Evolutionary conservation across 768 basidiomycete genomes (phyloP).

Genomic region (Infundibulicybe gibba): DNA sequence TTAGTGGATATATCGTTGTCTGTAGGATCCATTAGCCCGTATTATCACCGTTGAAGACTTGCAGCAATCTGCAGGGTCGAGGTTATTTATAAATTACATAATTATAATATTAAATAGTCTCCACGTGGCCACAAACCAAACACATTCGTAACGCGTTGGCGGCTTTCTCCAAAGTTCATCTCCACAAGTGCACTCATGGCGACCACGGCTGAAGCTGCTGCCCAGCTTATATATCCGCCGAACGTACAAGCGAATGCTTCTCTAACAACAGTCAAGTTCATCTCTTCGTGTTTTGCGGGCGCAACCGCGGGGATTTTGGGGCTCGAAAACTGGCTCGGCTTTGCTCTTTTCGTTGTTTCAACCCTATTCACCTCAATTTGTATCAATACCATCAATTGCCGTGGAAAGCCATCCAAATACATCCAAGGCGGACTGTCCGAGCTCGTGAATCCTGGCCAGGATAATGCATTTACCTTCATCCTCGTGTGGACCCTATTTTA

Average conservation of each 20-base stretch:
- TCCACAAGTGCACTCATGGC: slow-evolving; percentile 34
- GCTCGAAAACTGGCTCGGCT: slow-evolving; percentile 80
- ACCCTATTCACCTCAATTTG: slow-evolving; percentile 64
- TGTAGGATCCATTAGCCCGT: slow-evolving; percentile 18
- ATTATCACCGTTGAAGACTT: slow-evolving; percentile 5
- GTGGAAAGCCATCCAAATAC: slow-evolving; percentile 59
- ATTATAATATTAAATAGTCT: too few species aligned
- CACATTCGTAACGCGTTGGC: too few species aligned
- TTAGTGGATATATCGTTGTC: slow-evolving; percentile 19
- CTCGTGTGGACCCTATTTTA: slow-evolving; percentile 94
- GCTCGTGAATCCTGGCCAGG: slow-evolving; percentile 81
- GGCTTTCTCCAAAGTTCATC: too few species aligned
- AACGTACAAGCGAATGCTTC: slow-evolving; percentile 65
- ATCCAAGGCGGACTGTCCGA: slow-evolving; percentile 61
- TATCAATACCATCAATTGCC: slow-evolving; percentile 70
- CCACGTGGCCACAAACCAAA: neutral
- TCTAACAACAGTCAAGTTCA: slow-evolving; percentile 68
- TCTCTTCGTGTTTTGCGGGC: slow-evolving; percentile 82
- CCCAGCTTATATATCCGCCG: slow-evolving; percentile 62
- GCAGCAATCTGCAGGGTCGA: too few species aligned
- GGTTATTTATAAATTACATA: too few species aligned
- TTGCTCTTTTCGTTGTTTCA: slow-evolving; percentile 69
- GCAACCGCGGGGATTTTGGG: slow-evolving; percentile 88
- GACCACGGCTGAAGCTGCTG: slow-evolving; percentile 43
- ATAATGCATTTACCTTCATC: slow-evolving; percentile 88